Percentiles rank a stretch among this genome's conserved stretches.
These are phyloP conservation scores for Penicillium sp. DNA, from an alignment of 2,329 filamentous ascomycete genomes.

Conservation along the genomic window DNA sequence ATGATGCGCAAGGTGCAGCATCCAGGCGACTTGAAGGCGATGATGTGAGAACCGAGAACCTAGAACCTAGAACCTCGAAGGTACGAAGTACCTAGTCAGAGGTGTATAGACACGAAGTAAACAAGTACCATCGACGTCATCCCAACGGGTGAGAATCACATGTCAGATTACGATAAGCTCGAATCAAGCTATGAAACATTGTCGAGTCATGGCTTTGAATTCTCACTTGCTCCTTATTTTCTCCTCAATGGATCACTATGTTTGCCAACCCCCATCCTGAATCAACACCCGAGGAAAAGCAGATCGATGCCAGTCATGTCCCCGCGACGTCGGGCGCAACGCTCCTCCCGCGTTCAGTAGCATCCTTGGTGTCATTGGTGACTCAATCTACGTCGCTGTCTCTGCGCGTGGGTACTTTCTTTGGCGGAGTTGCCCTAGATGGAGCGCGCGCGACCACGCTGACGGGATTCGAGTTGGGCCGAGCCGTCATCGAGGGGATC, in stretches of 20 bases:
- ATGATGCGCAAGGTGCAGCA: conserved; percentile 35
- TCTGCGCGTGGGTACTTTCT: conserved; percentile 41
- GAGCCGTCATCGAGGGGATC: conserved; percentile 43
- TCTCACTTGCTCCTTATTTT: not conserved
- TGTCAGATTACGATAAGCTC: conserved; percentile 3
- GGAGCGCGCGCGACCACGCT: conserved; percentile 43
- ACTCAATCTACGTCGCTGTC: conserved; percentile 45
- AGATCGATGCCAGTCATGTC: conserved; percentile 18
- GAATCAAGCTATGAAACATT: not conserved
- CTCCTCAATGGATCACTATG: conserved; percentile 16
- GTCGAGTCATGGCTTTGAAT: not conserved
- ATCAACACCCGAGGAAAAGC: not conserved
- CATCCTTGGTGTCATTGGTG: conserved; percentile 42
- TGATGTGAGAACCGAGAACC: conserved; percentile 26
- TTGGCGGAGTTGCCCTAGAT: conserved; percentile 43
- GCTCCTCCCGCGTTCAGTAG: conserved; percentile 42
- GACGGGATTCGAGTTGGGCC: conserved; percentile 43
- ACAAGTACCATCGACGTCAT: conserved; percentile 8
- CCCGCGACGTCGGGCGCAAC: conserved; percentile 32
- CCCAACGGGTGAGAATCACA: conserved; percentile 15
- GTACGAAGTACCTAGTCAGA: not conserved
- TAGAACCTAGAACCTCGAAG: not conserved
- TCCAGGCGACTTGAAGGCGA: conserved; percentile 32
- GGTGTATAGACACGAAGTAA: not conserved
- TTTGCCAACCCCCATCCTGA: not conserved